Evolutionary conservation across 2,329 filamentous ascomycete genomes (phyloP).

Genomic region (Plenodomus tracheiphilus): DNA sequence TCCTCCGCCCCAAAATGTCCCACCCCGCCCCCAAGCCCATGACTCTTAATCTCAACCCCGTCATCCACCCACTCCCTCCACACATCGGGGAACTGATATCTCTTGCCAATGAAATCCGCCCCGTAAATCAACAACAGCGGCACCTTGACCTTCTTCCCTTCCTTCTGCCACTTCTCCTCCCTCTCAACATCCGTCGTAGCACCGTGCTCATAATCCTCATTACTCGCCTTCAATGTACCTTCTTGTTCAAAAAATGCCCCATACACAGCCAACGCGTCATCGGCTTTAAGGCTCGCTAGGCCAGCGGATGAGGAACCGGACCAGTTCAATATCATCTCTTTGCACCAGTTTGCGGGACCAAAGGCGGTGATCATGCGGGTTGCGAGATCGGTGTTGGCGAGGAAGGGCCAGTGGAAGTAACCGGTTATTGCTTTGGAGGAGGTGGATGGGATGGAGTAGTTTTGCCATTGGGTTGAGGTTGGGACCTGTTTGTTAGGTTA

Average conservation of each 20-base stretch:
- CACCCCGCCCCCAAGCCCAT: constrained; percentile 51
- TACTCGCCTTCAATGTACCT: constrained; percentile 53
- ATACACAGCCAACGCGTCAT: constrained; percentile 48
- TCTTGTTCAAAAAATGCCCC: constrained; percentile 48
- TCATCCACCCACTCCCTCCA: constrained; percentile 54
- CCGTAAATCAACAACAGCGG: constrained; percentile 59
- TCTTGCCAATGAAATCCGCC: constrained; percentile 52
- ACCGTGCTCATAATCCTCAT: constrained; percentile 60
- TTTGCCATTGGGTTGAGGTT: constrained; percentile 58
- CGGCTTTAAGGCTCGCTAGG: constrained; percentile 13
- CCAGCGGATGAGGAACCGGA: constrained; percentile 23
- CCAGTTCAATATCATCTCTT: constrained; percentile 44
- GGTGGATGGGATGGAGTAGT: constrained; percentile 43
- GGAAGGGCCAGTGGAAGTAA: constrained; percentile 64
- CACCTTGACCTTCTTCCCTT: constrained; percentile 50
- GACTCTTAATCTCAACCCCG: constrained; percentile 54
- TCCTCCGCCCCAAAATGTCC: constrained; percentile 63
- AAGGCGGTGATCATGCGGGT: constrained; percentile 54
- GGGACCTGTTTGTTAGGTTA: constrained; percentile 48
- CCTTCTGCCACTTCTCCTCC: constrained; percentile 50
- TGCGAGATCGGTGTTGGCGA: constrained; percentile 57
- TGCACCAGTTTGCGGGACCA: constrained; percentile 48
- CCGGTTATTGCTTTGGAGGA: constrained; percentile 48
- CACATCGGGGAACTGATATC: constrained; percentile 55
- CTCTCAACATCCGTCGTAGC: constrained; percentile 58